These are phyloP conservation scores for Mrakia frigida DNA, from an alignment of 768 basidiomycete species.

Conservation along the genomic window DNA sequence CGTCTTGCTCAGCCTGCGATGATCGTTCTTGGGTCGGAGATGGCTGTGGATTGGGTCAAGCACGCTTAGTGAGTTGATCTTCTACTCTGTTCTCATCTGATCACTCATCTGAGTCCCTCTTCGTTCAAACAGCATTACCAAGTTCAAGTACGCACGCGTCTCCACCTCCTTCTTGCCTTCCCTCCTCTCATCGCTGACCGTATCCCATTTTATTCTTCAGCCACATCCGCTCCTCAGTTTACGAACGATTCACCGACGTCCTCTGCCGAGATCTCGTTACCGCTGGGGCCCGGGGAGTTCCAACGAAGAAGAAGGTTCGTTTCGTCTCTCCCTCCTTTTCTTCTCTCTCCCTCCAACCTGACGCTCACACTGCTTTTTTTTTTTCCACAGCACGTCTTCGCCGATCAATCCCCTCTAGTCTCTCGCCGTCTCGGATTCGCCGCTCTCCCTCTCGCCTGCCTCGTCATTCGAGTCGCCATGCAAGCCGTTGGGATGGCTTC, in stretches of 20 bases:
- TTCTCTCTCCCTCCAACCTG: background rate
- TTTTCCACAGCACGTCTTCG: slow-evolving; percentile 65
- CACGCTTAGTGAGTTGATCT: slow-evolving; percentile 68
- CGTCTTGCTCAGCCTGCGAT: slow-evolving; percentile 65
- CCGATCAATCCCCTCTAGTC: slow-evolving; percentile 92
- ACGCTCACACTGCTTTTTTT: no score
- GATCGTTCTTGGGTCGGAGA: slow-evolving; percentile 84
- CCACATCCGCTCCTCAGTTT: slow-evolving; percentile 90
- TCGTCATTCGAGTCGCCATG: slow-evolving; percentile 49
- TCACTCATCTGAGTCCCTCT: background rate
- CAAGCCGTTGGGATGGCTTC: slow-evolving; percentile 47
- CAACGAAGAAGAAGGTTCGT: slow-evolving; percentile 61
- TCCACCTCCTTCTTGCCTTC: background rate
- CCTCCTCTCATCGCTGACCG: background rate
- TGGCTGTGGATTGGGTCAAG: slow-evolving; percentile 96
- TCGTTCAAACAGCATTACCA: slow-evolving; percentile 59
- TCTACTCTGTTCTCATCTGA: background rate
- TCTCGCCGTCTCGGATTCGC: slow-evolving; percentile 92
- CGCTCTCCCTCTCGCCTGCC: slow-evolving; percentile 79
- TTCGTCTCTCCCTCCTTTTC: background rate
- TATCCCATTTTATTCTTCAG: background rate
- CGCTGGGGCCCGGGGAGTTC: slow-evolving; percentile 33
- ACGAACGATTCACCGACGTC: slow-evolving; percentile 91
- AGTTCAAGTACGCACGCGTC: slow-evolving; percentile 63
- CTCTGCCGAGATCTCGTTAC: slow-evolving; percentile 87